Base-by-base conservation (phyloP, 306 rosid genomes). In the Pyrus communis region DNA sequence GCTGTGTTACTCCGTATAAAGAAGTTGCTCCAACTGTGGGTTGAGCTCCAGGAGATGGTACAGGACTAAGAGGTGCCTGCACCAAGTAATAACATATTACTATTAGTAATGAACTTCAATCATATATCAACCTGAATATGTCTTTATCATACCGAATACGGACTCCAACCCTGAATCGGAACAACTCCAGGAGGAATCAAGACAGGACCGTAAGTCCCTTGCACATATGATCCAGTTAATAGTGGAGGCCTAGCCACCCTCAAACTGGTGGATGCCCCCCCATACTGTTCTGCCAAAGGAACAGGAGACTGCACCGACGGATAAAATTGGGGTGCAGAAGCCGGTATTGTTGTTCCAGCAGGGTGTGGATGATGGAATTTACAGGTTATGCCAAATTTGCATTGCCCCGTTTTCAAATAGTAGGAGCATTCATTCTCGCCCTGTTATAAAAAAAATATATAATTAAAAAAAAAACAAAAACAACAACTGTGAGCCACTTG, bases 371-470 rank as follows among this genome's bases (percentile, higher is more conserved):
- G 96, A 78, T 91, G 91, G 89, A 89, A 93, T 93, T 91, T 93
- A 93, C 98, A 93, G 67, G 98, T 89, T 83, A 85, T 19, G 76
- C 96, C 98, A 85, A 93, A 93, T 85, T 93, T 93, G 95, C 96
- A 93, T 69, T 85, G 98, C 98, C 96, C 96, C 90, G 90, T 91
- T 89, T 93, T 91, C 90, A 93, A 93, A 93, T 91, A 93, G 84
- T 93, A 93, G 95, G 96, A 90, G 98, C 98, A 91, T 82, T 93
- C 98, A 52, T 71, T 82, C 94, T 93, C 96, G 54, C 95, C 95
- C 96, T 93, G 87, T 84, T 70, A 28, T 78, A 81, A 78, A 23
- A 62, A 35, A 35, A 35, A 35, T 1, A 0, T 7, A 33, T 1
- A 33, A 33, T 33, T 33, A 57, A 64, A 1, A 4, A 15, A 33